Base-by-base conservation (phyloP, 768 basidiomycete species). In the Trametes elegans region DNA sequence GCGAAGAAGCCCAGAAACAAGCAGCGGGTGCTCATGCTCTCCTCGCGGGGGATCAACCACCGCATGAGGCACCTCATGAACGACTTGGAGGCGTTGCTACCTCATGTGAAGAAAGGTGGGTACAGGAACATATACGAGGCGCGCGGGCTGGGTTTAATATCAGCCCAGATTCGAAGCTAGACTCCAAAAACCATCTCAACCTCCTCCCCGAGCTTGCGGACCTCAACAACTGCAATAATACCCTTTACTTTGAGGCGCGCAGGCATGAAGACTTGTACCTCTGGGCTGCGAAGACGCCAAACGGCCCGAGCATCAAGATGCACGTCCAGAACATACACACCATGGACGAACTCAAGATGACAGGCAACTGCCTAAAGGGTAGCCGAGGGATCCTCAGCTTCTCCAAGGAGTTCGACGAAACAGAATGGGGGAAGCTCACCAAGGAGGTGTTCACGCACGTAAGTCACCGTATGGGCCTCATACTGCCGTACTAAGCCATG, bases 321-420 rank as follows among this genome's bases (percentile, higher is more conserved):
- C 97, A 98, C 67, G 96, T 98, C 14, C 95, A 97, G 73, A 99
- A 98, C 67, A 80, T 96, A 50, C 97, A 99, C 71, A 99, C 97
- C 38, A 98, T 98, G 97, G 97, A 98, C 73, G 97, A 99, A 71
- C 79, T 99, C 61, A 98, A 98, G 76, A 90, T 99, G 95, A 96
- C 94, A 7, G 97, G 97, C 28, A 98, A 99, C 70, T 99, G 97
- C 71, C 72, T 99, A 62, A 97, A 96, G 73, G 97, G 97, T 16
- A 91, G 90, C 65, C 76, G 97, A 49, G 96, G 95, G 5, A 74
- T 98, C 49, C 73, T 98, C 60, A 91, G 90, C 67, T 99, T 99
- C 69, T 95, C 97, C 72, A 82, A 85, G 57, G 82, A 77, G 38
- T 98, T 97, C 70, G 93, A 98, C 41, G 83, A 90, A 47, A 87